These are phyloP conservation scores for Mortierella sp. DNA, from an alignment of 371 early-diverging fungal genomes.

Conservation along the genomic window DNA sequence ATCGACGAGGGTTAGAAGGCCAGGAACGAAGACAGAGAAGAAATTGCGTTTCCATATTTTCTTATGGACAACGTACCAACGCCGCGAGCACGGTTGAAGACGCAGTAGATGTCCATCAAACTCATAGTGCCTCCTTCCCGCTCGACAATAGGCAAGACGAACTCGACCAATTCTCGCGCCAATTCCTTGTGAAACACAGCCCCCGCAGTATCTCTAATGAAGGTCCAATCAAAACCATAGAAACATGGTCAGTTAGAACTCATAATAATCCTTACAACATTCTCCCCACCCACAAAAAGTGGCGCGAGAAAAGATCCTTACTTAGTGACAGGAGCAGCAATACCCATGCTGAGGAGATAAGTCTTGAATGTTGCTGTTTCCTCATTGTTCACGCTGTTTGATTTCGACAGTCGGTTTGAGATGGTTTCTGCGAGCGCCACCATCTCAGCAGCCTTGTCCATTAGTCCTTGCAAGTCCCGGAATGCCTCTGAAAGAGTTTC, in stretches of 20 bases:
- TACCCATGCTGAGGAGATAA: conserved; percentile 87
- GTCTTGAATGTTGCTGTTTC: conserved; percentile 72
- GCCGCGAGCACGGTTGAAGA: conserved; percentile 93
- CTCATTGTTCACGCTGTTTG: conserved; percentile 76
- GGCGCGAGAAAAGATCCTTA: neutral
- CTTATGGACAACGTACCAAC: conserved; percentile 66
- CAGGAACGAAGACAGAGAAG: neutral
- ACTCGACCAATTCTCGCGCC: conserved; percentile 87
- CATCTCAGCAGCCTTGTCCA: conserved; percentile 91
- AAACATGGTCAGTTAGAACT: neutral
- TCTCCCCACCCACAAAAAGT: neutral
- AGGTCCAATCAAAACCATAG: neutral
- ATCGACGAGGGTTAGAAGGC: neutral
- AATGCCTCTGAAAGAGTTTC: conserved; percentile 86
- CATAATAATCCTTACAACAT: neutral
- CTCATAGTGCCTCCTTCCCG: conserved; percentile 81
- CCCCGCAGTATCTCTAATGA: conserved; percentile 81
- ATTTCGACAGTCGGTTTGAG: conserved; percentile 72
- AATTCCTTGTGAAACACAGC: conserved; percentile 88
- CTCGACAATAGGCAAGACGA: conserved; percentile 74
- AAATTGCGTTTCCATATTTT: neutral
- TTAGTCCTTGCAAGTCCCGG: conserved; percentile 86
- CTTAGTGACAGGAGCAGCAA: conserved; percentile 90
- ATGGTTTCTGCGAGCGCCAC: conserved; percentile 64
- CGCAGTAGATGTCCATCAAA: conserved; percentile 91